Base-by-base conservation (phyloP, 1,139 yeast genomes). In the Sugiyamaella xylanicola region DNA sequence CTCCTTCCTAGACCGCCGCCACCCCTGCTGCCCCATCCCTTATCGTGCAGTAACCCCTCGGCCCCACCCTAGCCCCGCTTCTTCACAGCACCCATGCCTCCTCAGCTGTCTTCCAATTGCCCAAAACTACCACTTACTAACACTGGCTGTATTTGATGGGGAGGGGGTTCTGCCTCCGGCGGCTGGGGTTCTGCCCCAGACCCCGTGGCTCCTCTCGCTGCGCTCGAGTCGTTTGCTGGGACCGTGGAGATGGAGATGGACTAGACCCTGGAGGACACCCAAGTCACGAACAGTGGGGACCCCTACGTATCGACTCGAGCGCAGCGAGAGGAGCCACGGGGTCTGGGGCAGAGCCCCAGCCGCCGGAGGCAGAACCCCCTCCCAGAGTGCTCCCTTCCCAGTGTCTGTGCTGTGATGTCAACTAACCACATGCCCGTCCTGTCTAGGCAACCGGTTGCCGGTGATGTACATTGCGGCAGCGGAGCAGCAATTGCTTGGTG, bases 301-400 rank as follows among this genome's bases (percentile, higher is more conserved):
- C n/a, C n/a, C n/a, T n/a, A n/a, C n/a, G n/a, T n/a, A n/a, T n/a
- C 37, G 37, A 32, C 37, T 32, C 37, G 37, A 32, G 37, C 37
- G 37, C 5, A 32, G 37, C 37, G 37, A 32, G 37, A 32, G 37
- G 13, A 11, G 37, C 37, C 8, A 32, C 37, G 15, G 37, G 37
- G 37, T 32, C 37, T n/a, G 37, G 37, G 37, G 37, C 37, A 13
- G 37, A 8, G 8, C 37, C 37, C 37, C 37, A n/a, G 37, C 37
- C 37, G 37, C 37, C 37, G 37, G 37, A 32, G 37, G 37, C 37
- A 25, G 29, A 25, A 25, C 29, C 29, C 29, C 5, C 29, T 9
- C 29, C 29, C n/a, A n/a, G n/a, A n/a, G n/a, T n/a, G n/a, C n/a
- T n/a, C n/a, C n/a, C n/a, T n/a, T n/a, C n/a, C n/a, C n/a, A n/a